Base-by-base conservation (phyloP, 805 yeast species). In the Brettanomyces sp. region DNA sequence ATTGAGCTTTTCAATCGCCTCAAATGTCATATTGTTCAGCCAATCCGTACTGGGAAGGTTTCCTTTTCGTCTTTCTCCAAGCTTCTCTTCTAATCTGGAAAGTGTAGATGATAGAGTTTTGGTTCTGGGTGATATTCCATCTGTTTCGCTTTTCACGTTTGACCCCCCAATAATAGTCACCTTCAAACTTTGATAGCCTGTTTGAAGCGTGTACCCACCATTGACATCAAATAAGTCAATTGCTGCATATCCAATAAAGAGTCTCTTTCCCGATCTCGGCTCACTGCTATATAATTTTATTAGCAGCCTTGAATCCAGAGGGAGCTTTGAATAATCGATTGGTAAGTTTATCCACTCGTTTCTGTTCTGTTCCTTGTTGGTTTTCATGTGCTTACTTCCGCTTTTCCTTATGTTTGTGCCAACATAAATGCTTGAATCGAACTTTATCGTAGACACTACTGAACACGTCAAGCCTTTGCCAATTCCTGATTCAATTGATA, bases 251-350 rank as follows among this genome's bases (percentile, higher is more conserved):
- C 89, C 93, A 60, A 85, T 81, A 0, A 76, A 64, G 1, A 72
- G 52, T 23, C 62, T 65, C 5, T 72, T 66, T 4, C 65, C 62
- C 0, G 80, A 76, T 7, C 80, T 77, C 11, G 51, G 44, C 30
- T 76, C 74, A 48, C 77, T 81, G 51, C 85, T 95, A 77, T 82
- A 85, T 2, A 89, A 52, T 2, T 75, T 70, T 23, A 93, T 68
- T 45, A 74, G 73, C 14, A 90, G 59, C 50, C 70, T 73, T 4
- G 93, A 64, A 37, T 76, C 74, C 35, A 79, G 58, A 3, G 86
- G 82, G n/a, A 91, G 60, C 56, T 88, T 93, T 45, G 76, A 74
- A 52, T 85, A 78, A 45, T 72, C 70, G 2, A 90, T 73, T 1
- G 97, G 91, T 41, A 93, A 61, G 41, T 75, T 73, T 21, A 87